A percentile compares a stretch with the other conserved stretches of the same genome.
Conservation (phyloP, 1,139 yeast genomes). For the Diutina rugosa region DNA sequence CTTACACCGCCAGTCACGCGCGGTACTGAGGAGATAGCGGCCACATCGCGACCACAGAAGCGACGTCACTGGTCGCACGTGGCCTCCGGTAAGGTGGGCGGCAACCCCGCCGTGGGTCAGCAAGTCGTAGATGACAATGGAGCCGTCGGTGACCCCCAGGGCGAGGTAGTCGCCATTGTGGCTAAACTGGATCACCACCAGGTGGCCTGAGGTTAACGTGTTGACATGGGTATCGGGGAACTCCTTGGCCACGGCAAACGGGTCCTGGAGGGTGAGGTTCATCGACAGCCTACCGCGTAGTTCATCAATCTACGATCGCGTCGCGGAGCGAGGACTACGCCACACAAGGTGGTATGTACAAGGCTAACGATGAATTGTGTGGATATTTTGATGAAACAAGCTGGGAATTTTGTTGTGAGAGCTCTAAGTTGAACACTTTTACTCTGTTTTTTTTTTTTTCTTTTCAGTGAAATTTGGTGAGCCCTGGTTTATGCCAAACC, state of each 20-base stretch:
- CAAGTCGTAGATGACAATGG: slow-evolving; percentile 66
- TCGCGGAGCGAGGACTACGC: not conserved
- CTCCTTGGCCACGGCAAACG: slow-evolving; percentile 85
- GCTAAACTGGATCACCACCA: slow-evolving; percentile 64
- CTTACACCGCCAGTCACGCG: slow-evolving; percentile 76
- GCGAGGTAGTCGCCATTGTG: slow-evolving; percentile 81
- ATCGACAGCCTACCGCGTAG: slow-evolving; percentile 14
- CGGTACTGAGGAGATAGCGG: slow-evolving; percentile 54
- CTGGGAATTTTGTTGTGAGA: no score
- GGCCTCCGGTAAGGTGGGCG: slow-evolving; percentile 39
- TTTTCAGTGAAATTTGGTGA: no score
- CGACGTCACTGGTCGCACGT: slow-evolving; percentile 64
- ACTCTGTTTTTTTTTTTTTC: no score
- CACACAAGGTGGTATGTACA: no score
- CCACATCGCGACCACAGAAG: slow-evolving; percentile 72
- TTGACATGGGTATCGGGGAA: slow-evolving; percentile 74
- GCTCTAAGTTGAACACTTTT: no score
- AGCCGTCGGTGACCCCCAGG: slow-evolving; percentile 71
- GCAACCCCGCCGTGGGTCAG: slow-evolving; percentile 38
- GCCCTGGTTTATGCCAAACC: no score
- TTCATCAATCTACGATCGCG: not conserved
- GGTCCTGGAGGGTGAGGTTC: slow-evolving; percentile 85
- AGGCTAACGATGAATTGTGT: no score
- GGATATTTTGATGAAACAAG: no score
- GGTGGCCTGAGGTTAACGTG: slow-evolving; percentile 55